A percentile compares a stretch with the other conserved stretches of the same genome.
phyloP scores from a whole-genome alignment of 202 grass and related monocot species.

The Schoenoplectus triqueter region DNA sequence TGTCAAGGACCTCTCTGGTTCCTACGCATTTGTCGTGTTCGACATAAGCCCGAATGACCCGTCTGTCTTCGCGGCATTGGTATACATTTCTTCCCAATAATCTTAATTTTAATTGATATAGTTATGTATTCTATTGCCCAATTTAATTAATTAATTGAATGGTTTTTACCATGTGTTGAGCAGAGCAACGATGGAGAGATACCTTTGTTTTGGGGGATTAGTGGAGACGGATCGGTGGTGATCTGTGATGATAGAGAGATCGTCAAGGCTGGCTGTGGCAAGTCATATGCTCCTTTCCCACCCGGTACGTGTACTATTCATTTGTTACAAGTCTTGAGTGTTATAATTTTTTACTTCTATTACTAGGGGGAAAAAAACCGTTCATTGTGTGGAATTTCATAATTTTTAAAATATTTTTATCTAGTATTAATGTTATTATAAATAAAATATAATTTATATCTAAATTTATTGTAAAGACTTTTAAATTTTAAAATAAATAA shows the following conservation, averaged over 20 bases:
- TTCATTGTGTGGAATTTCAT: too few relatives aligned
- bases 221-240: conserved; percentile 74
- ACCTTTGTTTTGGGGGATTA: conserved; percentile 82
- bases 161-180: background rate
- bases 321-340: too few relatives aligned
- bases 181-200: conserved; percentile 64
- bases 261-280: conserved; percentile 69
- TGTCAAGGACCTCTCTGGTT: conserved; percentile 78
- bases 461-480: too few relatives aligned
- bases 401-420: too few relatives aligned
- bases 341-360: too few relatives aligned
- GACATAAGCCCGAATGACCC: conserved; percentile 47
- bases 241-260: conserved; percentile 77
- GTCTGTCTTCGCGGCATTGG: conserved; percentile 72
- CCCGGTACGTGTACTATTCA: conserved; percentile 33
- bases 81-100: background rate
- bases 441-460: too few relatives aligned
- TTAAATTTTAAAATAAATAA: too few relatives aligned
- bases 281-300: conserved; percentile 85
- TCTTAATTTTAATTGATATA: background rate
- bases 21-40: conserved; percentile 92
- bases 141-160: background rate
- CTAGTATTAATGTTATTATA: too few relatives aligned
- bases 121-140: background rate
- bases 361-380: too few relatives aligned